These are phyloP conservation scores for Dactylellina cionopaga DNA, from an alignment of 2,329 filamentous ascomycete species.

Conservation along the genomic window DNA sequence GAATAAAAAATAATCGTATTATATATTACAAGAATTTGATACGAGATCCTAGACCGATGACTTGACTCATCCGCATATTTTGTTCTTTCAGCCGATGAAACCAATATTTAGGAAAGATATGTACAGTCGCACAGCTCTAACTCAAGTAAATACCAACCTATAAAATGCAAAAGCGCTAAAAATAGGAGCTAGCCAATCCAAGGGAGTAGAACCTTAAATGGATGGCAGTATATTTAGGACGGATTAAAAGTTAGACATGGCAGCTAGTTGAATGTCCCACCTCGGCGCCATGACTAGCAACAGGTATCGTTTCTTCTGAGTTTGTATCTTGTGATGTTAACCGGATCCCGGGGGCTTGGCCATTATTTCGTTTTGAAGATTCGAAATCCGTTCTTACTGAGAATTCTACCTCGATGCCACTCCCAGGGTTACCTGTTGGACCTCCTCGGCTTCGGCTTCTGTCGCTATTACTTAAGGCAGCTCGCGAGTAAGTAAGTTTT, in stretches of 20 bases:
- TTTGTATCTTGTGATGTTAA: slow-evolving; percentile 15
- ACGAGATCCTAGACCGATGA: too few species aligned
- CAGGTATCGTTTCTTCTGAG: slow-evolving; percentile 43
- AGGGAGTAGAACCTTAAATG: too few species aligned
- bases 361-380: slow-evolving; percentile 14
- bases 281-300: slow-evolving; percentile 32
- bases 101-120: neutral
- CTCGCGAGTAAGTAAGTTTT: slow-evolving; percentile 53
- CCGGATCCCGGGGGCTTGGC: neutral
- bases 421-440: neutral
- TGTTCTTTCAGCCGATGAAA: neutral
- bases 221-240: too few species aligned
- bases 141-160: too few species aligned
- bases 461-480: slow-evolving; percentile 21
- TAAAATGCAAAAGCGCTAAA: neutral
- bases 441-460: slow-evolving; percentile 14
- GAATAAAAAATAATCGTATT: too few species aligned
- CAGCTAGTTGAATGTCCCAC: slow-evolving; percentile 31
- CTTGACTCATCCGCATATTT: too few species aligned
- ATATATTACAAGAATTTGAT: too few species aligned
- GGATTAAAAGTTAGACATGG: slow-evolving; percentile 16
- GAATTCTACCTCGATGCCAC: slow-evolving; percentile 37
- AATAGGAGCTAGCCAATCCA: too few species aligned
- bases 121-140: too few species aligned
- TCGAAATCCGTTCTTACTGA: slow-evolving; percentile 30